Conservation (phyloP, 805 yeast genomes). For the Wickerhamiella shivajii region DNA sequence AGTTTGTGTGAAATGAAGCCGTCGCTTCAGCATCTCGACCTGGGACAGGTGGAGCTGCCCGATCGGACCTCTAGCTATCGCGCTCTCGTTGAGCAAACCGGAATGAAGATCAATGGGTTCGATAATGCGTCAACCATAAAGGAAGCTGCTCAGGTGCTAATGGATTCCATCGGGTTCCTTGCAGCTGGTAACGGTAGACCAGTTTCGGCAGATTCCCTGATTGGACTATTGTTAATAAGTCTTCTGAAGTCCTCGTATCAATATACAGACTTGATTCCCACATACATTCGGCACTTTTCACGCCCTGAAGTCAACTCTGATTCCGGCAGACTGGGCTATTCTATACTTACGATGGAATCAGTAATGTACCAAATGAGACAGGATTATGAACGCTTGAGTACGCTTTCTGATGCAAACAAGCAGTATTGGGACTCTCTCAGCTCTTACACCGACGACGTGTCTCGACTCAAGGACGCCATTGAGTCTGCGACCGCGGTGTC, state of each 20-base stretch:
- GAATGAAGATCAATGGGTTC: conserved; percentile 39
- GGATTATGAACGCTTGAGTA: conserved; percentile 27
- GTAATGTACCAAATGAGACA: conserved; percentile 50
- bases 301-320: conserved; percentile 27
- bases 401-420: conserved; percentile 34
- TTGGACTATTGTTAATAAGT: conserved; percentile 59
- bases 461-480: too few relatives aligned
- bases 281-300: conserved; percentile 6
- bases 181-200: background rate
- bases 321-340: conserved; percentile 57
- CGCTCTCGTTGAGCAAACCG: conserved; percentile 31
- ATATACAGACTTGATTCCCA: conserved; percentile 11
- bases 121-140: conserved; percentile 20
- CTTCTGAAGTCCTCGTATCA: conserved; percentile 37
- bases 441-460: too few relatives aligned
- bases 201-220: conserved; percentile 69
- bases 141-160: background rate
- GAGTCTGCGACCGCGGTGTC: background rate
- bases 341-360: conserved; percentile 72
- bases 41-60: conserved; percentile 32
- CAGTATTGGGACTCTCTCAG: conserved; percentile 39
- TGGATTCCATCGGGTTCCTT: background rate
- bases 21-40: conserved; percentile 23
- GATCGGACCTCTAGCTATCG: conserved; percentile 21
- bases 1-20: conserved; percentile 11